Evolutionary conservation across 1,284 basidiomycete genomes (phyloP).

Genomic region (Ustilago shanxiensis): DNA sequence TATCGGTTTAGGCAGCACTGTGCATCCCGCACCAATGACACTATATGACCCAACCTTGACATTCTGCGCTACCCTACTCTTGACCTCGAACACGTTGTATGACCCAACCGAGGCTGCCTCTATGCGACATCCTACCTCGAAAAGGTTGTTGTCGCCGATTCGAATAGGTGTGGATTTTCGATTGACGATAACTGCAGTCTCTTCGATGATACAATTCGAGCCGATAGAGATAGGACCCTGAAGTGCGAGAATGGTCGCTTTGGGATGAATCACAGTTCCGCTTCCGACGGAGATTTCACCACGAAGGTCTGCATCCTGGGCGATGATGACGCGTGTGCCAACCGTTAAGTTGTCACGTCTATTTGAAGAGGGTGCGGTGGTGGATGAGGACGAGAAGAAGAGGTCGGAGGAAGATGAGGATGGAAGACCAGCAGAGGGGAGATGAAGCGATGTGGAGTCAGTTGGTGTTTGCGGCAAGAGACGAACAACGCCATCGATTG

Average conservation of each 20-base stretch:
- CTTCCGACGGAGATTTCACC: slow-evolving; percentile 61
- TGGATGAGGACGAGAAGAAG: slow-evolving; percentile 2
- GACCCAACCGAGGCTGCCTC: slow-evolving; percentile 86
- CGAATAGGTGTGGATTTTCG: slow-evolving; percentile 77
- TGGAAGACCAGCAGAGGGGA: background rate
- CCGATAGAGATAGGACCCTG: slow-evolving; percentile 89
- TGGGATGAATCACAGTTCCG: slow-evolving; percentile 87
- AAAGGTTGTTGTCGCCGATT: slow-evolving; percentile 91
- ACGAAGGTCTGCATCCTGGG: slow-evolving; percentile 56
- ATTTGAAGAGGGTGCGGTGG: slow-evolving; percentile 9
- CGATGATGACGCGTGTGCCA: slow-evolving; percentile 55
- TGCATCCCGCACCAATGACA: slow-evolving; percentile 81
- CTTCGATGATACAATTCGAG: slow-evolving; percentile 89
- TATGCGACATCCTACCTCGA: slow-evolving; percentile 92
- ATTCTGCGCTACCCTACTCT: slow-evolving; percentile 82
- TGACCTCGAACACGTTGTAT: slow-evolving; percentile 85
- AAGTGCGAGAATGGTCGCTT: slow-evolving; percentile 88
- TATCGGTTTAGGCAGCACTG: slow-evolving; percentile 42
- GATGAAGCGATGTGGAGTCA: slow-evolving; percentile 3
- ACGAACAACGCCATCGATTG: slow-evolving; percentile 10
- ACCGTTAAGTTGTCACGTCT: slow-evolving; percentile 58
- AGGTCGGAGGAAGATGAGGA: background rate
- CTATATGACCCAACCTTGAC: slow-evolving; percentile 83
- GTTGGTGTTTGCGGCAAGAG: slow-evolving; percentile 11
- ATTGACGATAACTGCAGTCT: slow-evolving; percentile 87